Evolutionary conservation across 78 protist species (phyloP).

Genomic region (Chrysochromulina tobinii): DNA sequence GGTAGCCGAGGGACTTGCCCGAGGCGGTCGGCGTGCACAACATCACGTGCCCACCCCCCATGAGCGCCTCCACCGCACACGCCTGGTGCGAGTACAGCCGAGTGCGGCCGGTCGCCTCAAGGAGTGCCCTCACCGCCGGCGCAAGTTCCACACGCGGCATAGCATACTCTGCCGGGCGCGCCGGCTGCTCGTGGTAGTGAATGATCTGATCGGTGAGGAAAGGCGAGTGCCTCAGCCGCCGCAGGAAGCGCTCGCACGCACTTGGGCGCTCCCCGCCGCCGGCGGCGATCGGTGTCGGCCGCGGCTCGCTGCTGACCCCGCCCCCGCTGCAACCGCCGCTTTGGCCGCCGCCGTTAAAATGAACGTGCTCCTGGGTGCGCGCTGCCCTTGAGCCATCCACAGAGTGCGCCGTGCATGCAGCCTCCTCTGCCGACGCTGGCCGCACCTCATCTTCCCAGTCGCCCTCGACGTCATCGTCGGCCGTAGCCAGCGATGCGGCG

Average conservation of each 20-base stretch:
- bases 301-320: background rate
- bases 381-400: background rate
- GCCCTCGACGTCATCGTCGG: too few relatives aligned
- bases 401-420: background rate
- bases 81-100: background rate
- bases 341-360: background rate
- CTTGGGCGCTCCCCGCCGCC: too few relatives aligned
- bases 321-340: background rate
- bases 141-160: background rate
- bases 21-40: background rate
- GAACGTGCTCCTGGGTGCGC: too few relatives aligned
- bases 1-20: constrained; percentile 2
- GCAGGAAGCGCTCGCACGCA: background rate
- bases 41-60: background rate
- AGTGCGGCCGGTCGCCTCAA: background rate
- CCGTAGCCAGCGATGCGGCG: too few relatives aligned
- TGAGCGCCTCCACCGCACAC: background rate
- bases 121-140: background rate
- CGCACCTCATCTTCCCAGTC: background rate
- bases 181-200: background rate
- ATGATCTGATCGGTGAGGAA: background rate
- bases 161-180: background rate
- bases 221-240: background rate
- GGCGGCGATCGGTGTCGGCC: too few relatives aligned
- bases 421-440: background rate